Evolutionary conservation across 2,329 filamentous ascomycete species (phyloP), one percentile per base, ranked within the genome.

Genomic region (Ophiosphaerella narmari): DNA sequence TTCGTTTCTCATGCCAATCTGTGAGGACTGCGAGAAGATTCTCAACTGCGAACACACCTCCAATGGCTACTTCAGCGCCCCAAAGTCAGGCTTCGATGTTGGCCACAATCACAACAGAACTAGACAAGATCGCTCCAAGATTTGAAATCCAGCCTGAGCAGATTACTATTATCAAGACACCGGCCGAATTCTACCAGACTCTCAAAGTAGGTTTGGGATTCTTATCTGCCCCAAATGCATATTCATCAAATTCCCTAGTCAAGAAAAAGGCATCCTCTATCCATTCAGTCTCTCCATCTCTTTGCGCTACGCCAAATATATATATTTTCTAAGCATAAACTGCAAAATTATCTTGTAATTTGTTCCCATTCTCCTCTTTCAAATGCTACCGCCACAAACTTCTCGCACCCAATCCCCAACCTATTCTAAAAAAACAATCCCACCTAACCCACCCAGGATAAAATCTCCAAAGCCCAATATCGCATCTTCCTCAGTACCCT

Each of bases 401-500:
- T 21, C 18, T 21, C 18, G 18, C 18, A 21, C 18, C 18, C 18
- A 21, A 21, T 38, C n/a, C 42, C 33, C 33, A 29, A 16, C 18
- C 13, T 8, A 16, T 3, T 16, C 36, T 18, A 39, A 5, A 12
- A 23, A 14, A 6, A 21, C 8, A 18, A 40, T 3, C 8, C 7
- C 18, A 40, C 60, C 66, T 53, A 71, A 50, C 26, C 7, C 0
- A 6, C 7, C 9, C 43, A 71, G 68, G 44, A 82, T 56, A 96
- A 92, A 76, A 97, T 99, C 68, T 83, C 83, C 44, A 83, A 82
- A 55, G 94, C 94, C 8, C 85, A 90, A 72, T 81, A 77, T 44
- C 84, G 90, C 52, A 88, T 99, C 59, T 99, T 95, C 71, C 78
- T 99, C 42, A 96, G 92, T n/a, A 99, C 94, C 0, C 78, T 99